Conservation (phyloP, 1,284 basidiomycete species). For the Xanthoconium separans region DNA sequence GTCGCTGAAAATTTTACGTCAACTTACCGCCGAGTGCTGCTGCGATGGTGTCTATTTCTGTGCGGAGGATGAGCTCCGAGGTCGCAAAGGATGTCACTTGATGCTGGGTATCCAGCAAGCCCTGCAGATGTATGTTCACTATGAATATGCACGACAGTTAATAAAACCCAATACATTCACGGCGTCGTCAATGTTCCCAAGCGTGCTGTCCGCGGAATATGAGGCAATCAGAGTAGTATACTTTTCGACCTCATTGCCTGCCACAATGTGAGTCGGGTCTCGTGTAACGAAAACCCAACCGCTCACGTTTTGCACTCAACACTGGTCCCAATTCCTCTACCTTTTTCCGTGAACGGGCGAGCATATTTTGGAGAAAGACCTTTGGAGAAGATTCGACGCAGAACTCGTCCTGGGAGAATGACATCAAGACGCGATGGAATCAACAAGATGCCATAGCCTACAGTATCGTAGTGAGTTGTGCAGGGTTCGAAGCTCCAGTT, state of each 20-base stretch:
- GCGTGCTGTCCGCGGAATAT: slow-evolving; percentile 50
- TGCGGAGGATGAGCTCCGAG: slow-evolving; percentile 51
- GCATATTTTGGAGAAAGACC: slow-evolving; percentile 74
- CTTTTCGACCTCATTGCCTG: slow-evolving; percentile 60
- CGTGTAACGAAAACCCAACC: background rate
- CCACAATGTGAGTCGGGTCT: slow-evolving; percentile 7
- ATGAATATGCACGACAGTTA: slow-evolving; percentile 1
- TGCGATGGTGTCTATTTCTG: slow-evolving; percentile 62
- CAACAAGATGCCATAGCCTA: slow-evolving; percentile 30
- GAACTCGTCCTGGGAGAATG: slow-evolving; percentile 52
- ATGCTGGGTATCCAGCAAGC: slow-evolving; percentile 63
- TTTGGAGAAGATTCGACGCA: slow-evolving; percentile 67
- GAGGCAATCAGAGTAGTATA: slow-evolving; percentile 49
- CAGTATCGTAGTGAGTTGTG: slow-evolving; percentile 70
- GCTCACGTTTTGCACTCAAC: slow-evolving; percentile 62
- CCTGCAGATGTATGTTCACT: slow-evolving; percentile 39
- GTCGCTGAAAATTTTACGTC: background rate
- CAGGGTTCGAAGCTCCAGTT: slow-evolving; percentile 81
- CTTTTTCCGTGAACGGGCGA: slow-evolving; percentile 58
- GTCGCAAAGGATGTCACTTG: slow-evolving; percentile 55
- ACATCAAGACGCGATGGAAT: background rate
- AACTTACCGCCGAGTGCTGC: slow-evolving; percentile 65
- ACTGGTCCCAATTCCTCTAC: slow-evolving; percentile 57
- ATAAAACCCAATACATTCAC: slow-evolving; percentile 51
- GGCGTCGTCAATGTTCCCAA: slow-evolving; percentile 64